These are phyloP conservation scores for Ulota crispa DNA, from an alignment of 225 moss, liverwort and hornwort genomes.

Conservation along the genomic window DNA sequence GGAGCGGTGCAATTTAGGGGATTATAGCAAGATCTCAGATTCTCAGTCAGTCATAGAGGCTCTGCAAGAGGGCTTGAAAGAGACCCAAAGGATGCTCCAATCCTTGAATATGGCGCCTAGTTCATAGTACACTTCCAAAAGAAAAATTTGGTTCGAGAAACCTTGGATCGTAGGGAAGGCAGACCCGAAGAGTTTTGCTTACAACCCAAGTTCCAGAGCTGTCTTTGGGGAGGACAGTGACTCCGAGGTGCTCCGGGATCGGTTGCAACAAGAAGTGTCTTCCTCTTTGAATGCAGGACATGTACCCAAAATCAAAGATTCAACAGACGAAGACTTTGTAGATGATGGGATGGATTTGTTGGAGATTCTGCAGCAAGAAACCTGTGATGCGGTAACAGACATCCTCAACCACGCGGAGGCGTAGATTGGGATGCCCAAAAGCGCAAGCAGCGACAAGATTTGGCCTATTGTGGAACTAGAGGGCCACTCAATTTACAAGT, in stretches of 20 bases:
- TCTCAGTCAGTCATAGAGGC: not conserved
- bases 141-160: not conserved
- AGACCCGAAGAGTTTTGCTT: not conserved
- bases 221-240: not conserved
- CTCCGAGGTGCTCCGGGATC: fast-evolving
- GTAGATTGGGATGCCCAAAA: too few species aligned
- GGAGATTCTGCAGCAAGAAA: not conserved
- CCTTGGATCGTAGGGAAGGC: not conserved
- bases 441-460: too few species aligned
- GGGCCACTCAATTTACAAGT: too few species aligned
- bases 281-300: fast-evolving
- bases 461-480: too few species aligned
- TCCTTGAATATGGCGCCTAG: not conserved
- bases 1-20: not conserved
- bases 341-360: not conserved
- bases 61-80: not conserved
- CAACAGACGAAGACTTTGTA: fast-evolving
- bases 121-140: not conserved
- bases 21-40: not conserved
- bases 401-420: too few species aligned
- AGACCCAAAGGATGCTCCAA: not conserved
- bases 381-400: not conserved
- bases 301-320: too few species aligned
- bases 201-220: too few species aligned
- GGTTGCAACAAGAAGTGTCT: not conserved